Conservation (phyloP, 2,329 filamentous ascomycete genomes). For the Penicillium sp. region DNA sequence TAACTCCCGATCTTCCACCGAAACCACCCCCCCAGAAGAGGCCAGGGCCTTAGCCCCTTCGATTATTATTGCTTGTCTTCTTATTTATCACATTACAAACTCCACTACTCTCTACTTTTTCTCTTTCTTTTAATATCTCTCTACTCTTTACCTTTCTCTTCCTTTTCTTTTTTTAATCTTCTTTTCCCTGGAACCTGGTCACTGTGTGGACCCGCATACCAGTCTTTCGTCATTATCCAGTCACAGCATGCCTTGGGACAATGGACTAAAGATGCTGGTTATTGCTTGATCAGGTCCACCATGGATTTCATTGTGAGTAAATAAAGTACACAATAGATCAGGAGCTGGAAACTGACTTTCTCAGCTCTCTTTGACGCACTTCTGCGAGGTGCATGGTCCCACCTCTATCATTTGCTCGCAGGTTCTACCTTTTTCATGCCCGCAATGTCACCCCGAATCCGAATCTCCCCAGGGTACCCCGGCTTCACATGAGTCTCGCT, state of each 20-base stretch:
- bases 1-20: slow-evolving; percentile 17
- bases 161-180: background rate
- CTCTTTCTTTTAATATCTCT: slow-evolving; percentile 1
- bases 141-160: slow-evolving; percentile 4
- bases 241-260: slow-evolving; percentile 31
- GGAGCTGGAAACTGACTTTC: slow-evolving; percentile 4
- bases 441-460: slow-evolving; percentile 49
- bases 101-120: background rate
- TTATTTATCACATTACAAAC: slow-evolving; percentile 3
- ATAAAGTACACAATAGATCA: background rate
- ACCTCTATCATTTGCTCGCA: slow-evolving; percentile 63
- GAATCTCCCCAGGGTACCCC: slow-evolving; percentile 37
- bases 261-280: slow-evolving; percentile 31
- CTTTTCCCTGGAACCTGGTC: slow-evolving; percentile 21
- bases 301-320: slow-evolving; percentile 49
- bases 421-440: slow-evolving; percentile 54
- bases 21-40: slow-evolving; percentile 4
- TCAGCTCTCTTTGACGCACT: slow-evolving; percentile 61
- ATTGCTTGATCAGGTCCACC: slow-evolving; percentile 13
- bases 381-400: slow-evolving; percentile 62
- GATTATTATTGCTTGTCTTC: slow-evolving; percentile 9
- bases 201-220: slow-evolving; percentile 22
- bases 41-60: slow-evolving; percentile 7
- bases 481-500: slow-evolving; percentile 24
- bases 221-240: slow-evolving; percentile 21